Conservation (phyloP, 176 grass and related monocot species). For the Echinochloa phyllopogon region DNA sequence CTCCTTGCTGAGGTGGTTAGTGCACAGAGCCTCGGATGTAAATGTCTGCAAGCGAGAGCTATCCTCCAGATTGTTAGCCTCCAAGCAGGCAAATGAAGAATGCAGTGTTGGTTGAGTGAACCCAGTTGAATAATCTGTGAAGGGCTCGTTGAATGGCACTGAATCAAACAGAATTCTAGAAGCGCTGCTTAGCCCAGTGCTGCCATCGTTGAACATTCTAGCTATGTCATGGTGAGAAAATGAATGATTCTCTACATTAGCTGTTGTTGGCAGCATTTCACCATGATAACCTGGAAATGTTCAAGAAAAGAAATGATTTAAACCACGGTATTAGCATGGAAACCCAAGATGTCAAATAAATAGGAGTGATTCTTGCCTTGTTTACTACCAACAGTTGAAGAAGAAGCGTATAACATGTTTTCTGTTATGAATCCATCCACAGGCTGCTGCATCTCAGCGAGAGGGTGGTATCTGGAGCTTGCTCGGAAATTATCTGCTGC, state of each 20-base stretch:
- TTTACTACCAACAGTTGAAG: slow-evolving; percentile 43
- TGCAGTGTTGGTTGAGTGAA: slow-evolving; percentile 51
- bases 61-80: slow-evolving; percentile 43
- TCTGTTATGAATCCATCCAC: slow-evolving; percentile 70
- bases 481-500: slow-evolving; percentile 81
- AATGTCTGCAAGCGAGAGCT: slow-evolving; percentile 51
- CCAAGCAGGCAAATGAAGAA: slow-evolving; percentile 51
- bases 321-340: neutral
- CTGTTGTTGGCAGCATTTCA: slow-evolving; percentile 47
- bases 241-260: slow-evolving; percentile 61
- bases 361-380: slow-evolving; percentile 43
- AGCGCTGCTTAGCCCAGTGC: slow-evolving; percentile 44
- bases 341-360: slow-evolving; percentile 19
- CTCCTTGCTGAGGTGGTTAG: slow-evolving; percentile 45
- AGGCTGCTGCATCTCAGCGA: slow-evolving; percentile 92
- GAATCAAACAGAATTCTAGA: slow-evolving; percentile 68
- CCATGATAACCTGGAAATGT: slow-evolving; percentile 62
- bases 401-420: slow-evolving; percentile 41
- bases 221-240: slow-evolving; percentile 64
- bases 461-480: slow-evolving; percentile 87
- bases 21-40: slow-evolving; percentile 61
- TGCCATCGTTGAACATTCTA: slow-evolving; percentile 53
- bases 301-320: slow-evolving; percentile 38
- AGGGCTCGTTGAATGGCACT: slow-evolving; percentile 56
- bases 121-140: slow-evolving; percentile 36